phyloP scores from a whole-genome alignment of 202 grass and related monocot species.

The Digitaria exilis region DNA sequence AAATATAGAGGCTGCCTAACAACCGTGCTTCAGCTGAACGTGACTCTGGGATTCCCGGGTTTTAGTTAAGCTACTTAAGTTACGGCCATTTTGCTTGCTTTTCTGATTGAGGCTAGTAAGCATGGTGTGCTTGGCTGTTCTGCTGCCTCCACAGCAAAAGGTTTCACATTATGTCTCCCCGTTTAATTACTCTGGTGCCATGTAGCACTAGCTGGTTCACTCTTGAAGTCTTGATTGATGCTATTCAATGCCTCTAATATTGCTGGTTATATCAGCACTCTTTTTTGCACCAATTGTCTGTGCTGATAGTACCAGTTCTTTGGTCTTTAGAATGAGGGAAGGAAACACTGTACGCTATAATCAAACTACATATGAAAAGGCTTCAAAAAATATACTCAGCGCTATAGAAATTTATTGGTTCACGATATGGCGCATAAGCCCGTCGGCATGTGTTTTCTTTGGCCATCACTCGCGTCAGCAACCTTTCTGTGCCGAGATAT shows the following conservation, averaged over 20 bases:
- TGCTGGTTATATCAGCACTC: not conserved
- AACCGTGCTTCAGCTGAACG: too few relatives aligned
- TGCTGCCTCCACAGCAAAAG: not conserved
- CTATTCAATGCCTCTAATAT: not conserved
- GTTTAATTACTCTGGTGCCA: conserved; percentile 5
- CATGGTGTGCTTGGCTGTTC: conserved; percentile 1
- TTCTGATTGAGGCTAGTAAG: conserved; percentile 25
- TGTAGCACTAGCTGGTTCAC: conserved; percentile 24
- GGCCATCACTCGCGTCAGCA: too few relatives aligned
- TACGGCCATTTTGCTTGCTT: conserved; percentile 20
- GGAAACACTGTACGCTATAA: not conserved
- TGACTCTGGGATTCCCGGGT: too few relatives aligned
- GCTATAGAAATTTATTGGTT: not conserved
- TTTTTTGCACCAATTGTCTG: not conserved
- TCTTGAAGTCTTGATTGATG: not conserved
- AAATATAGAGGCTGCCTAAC: too few relatives aligned
- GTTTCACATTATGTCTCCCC: not conserved
- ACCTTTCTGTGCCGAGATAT: too few relatives aligned
- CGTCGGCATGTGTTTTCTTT: too few relatives aligned
- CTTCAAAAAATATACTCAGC: not conserved
- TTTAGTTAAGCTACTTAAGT: conserved; percentile 70
- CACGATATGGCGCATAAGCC: not conserved
- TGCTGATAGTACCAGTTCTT: not conserved
- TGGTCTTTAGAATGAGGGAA: not conserved
- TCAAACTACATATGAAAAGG: not conserved